Base-by-base conservation (phyloP, 345 rosid species). In the Brassica juncea region DNA sequence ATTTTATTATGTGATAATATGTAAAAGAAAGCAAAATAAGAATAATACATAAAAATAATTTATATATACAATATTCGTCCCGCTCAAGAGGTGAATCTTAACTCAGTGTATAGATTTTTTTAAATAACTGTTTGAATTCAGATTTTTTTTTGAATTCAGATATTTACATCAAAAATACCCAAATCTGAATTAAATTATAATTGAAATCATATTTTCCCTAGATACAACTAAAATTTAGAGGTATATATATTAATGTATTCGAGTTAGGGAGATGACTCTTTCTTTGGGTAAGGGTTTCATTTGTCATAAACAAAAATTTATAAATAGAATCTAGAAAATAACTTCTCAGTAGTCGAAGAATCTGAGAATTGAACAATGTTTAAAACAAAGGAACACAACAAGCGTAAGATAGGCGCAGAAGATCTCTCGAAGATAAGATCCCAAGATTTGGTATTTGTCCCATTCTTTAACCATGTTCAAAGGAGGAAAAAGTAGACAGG, bases 381-480 rank as follows among this genome's bases (percentile, higher is more conserved):
- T 39, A 12, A 19, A 75, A 74, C 55, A 21, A 39, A 63, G 61
- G 39, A 75, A 52, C 72, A 70, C 68, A 70, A 21, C 42, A 75
- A 70, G 83, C 76, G 80, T 80, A 64, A 47, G 62, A 75, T 39
- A 80, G 76, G 76, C 80, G 79, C 83, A 80, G 25, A 80, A 75
- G 76, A 74, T 80, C 77, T 75, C 65, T 42, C 19, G 4, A 47
- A 64, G 80, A 81, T 81, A 75, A 64, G 72, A 80, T 65, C 73
- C 76, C 14, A 76, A 71, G 70, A 81, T 70, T 75, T 71, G 76
- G 72, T 64, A 70, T 57, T 28, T 54, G 37, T 74, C 61, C 68
- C 49, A 70, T 80, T 66, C 83, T 80, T 30, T 75, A 70, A 80
- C 80, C 52, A 74, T 74, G 70, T 80, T 80, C 82, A 80, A 74